Conservation (phyloP, 106 monocot species). For the Ottelia alismoides region DNA sequence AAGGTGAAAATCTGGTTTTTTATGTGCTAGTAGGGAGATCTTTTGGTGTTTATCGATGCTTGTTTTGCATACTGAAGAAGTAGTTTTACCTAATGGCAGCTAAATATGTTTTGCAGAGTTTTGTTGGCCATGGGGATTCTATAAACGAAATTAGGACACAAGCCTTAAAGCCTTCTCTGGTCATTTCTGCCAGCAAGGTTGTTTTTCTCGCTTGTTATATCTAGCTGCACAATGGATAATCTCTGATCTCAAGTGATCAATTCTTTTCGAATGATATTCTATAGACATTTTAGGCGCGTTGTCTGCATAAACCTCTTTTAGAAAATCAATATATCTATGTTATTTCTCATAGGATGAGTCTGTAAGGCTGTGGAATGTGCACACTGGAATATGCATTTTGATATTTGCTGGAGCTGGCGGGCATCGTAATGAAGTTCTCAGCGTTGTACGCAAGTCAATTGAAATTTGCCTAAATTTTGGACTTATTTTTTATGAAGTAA, state of each 20-base stretch:
- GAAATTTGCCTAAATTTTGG: not conserved
- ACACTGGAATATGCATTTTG: conserved; percentile 96
- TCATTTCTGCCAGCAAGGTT: conserved; percentile 95
- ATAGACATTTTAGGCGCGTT: too few relatives aligned
- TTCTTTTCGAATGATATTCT: too few relatives aligned
- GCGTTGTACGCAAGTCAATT: conserved; percentile 58
- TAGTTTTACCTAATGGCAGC: too few relatives aligned
- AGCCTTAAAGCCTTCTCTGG: conserved; percentile 84
- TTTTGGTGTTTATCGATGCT: too few relatives aligned
- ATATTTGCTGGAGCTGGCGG: conserved; percentile 98
- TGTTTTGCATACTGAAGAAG: too few relatives aligned
- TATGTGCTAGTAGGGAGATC: not conserved
- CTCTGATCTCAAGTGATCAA: too few relatives aligned
- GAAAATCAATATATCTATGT: not conserved
- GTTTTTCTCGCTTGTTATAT: not conserved
- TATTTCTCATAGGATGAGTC: conserved; percentile 68
- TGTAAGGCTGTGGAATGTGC: conserved; percentile 90
- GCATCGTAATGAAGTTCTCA: conserved; percentile 97
- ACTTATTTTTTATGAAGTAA: not conserved
- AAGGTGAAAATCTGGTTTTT: conserved; percentile 56
- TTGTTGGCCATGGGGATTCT: conserved; percentile 94
- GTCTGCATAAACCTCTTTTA: not conserved
- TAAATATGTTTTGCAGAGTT: conserved; percentile 72
- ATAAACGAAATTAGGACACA: conserved; percentile 95
- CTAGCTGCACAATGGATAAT: not conserved